These are phyloP conservation scores for Talaromyces wortmannii DNA, from an alignment of 495 filamentous ascomycete genomes.

Conservation along the genomic window DNA sequence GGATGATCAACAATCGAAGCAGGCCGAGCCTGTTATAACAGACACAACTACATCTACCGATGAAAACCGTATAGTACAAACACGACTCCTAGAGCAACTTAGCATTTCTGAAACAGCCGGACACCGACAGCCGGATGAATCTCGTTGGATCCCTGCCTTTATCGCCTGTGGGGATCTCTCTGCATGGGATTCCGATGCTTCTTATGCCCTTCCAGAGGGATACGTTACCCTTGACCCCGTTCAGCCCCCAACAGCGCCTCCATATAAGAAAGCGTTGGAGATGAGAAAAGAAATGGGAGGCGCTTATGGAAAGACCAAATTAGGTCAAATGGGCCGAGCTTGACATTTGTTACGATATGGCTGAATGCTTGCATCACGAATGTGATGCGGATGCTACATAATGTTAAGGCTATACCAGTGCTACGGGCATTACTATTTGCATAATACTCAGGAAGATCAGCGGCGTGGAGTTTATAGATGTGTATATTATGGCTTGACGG, in stretches of 20 bases:
- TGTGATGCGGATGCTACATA: no score
- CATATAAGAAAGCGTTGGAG: conserved; percentile 87
- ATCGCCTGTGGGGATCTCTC: conserved; percentile 95
- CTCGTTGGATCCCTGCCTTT: conserved; percentile 84
- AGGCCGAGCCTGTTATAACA: neutral
- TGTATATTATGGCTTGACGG: neutral
- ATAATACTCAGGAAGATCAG: neutral
- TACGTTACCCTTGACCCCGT: conserved; percentile 82
- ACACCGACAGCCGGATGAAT: neutral
- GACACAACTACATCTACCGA: neutral
- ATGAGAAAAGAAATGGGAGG: conserved; percentile 69
- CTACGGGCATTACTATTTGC: neutral
- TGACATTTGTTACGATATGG: conserved; percentile 6
- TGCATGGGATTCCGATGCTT: conserved; percentile 88
- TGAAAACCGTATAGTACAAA: neutral
- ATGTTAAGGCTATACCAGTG: neutral
- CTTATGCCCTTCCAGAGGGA: conserved; percentile 73
- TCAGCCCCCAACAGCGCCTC: conserved; percentile 94
- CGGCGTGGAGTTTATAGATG: no score
- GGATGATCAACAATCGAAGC: conserved; percentile 10
- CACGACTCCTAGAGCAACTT: conserved; percentile 1
- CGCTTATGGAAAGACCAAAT: conserved; percentile 73
- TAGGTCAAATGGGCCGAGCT: conserved; percentile 19
- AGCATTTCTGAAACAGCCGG: neutral
- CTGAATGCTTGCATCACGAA: neutral